Conservation (phyloP, 2,329 filamentous ascomycete species). For the Sarocladium kiliense region DNA sequence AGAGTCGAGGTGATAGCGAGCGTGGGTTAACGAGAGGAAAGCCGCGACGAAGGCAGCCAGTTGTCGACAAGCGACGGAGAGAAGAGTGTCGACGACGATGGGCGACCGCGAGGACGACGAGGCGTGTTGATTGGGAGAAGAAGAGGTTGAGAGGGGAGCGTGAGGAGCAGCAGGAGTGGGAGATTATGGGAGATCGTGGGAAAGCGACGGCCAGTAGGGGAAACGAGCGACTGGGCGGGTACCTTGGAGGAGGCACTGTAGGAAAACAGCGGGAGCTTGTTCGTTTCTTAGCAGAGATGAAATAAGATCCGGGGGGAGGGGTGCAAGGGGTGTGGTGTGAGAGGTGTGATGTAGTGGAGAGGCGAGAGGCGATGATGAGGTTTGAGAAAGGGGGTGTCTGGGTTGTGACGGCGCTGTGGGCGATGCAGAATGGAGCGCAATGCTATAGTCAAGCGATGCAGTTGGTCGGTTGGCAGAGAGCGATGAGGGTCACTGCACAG, state of each 20-base stretch:
- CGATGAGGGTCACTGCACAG: too few relatives aligned
- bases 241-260: constrained; percentile 1
- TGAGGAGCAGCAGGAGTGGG: not conserved
- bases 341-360: not conserved
- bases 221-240: constrained; percentile 2
- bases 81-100: not conserved
- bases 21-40: constrained; percentile 9
- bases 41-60: not conserved
- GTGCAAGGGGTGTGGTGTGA: not conserved
- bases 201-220: not conserved
- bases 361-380: not conserved
- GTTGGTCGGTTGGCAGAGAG: too few relatives aligned
- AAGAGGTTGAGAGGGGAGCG: constrained; percentile 5
- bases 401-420: not conserved
- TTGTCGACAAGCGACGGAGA: not conserved
- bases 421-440: not conserved
- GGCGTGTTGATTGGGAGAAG: not conserved
- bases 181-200: constrained; percentile 7
- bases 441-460: too few relatives aligned
- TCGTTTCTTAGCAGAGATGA: constrained; percentile 10
- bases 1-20: not conserved
- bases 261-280: constrained; percentile 9
- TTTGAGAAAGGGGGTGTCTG: not conserved
- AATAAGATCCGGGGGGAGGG: constrained; percentile 8
- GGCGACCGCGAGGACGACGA: not conserved